Base-by-base conservation (phyloP, 1,284 basidiomycete genomes). In the Omphalotus olearius region DNA sequence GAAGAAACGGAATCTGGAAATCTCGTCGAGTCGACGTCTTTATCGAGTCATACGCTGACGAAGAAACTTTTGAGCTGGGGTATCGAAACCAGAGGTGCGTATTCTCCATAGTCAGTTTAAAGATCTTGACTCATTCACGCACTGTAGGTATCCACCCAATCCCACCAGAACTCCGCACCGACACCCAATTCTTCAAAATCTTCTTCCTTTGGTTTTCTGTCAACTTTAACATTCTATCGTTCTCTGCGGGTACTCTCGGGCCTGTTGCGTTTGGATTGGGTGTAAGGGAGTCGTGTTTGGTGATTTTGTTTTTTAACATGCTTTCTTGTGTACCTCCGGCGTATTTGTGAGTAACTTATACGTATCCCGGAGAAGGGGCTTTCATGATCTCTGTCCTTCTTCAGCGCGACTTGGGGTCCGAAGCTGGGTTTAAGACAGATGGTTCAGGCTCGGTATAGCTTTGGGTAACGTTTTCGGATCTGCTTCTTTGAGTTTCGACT, bases 371-470 rank as follows among this genome's bases (percentile, higher is more conserved):
- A 20, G 18, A 20, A n/a, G 18, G 4, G n/a, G 6, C 42, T 25
- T 25, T 5, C 36, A 35, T 30, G 4, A 39, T 6, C 50, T 36
- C 6, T 14, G 3, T n/a, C 17, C 16, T 13, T 25, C 16, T 18
- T 18, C 17, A 91, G 88, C 47, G 76, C 84, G 11, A 91, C 86
- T 33, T 93, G 89, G 80, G 92, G 93, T 17, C 88, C 91, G 0
- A 85, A 83, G 64, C 72, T 88, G 0, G 93, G 92, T 9, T 78
- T 94, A 70, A 78, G 92, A 18, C 91, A 93, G 61, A 92, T 95
- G 88, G 82, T 91, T 16, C 80, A 84, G 52, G 83, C 91, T 5
- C 73, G 88, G 25, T 89, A 85, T 66, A 85, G 81, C 37, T 91
- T 92, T 64, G 91, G 89, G 82, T 87, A n/a, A 40, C 36, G 78